These are phyloP conservation scores for Castanopsis chinensis DNA, from an alignment of 306 rosid species.

Conservation along the genomic window DNA sequence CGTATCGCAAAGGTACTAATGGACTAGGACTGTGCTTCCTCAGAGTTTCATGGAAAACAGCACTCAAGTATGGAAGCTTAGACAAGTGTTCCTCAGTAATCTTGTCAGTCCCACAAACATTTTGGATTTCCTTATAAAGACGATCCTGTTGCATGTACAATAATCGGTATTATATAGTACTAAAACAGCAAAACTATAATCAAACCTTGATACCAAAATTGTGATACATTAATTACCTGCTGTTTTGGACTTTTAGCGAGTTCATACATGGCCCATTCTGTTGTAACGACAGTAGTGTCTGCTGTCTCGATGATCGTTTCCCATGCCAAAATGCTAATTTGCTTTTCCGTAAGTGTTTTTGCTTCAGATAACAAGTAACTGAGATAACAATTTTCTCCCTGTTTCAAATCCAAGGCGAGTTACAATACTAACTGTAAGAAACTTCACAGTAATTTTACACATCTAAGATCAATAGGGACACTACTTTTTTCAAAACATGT, in stretches of 20 bases:
- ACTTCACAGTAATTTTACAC: background rate
- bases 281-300: conserved; percentile 72
- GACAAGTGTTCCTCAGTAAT: conserved; percentile 60
- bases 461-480: background rate
- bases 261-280: conserved; percentile 96
- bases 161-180: background rate
- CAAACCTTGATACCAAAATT: too few species aligned
- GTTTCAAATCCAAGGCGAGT: conserved; percentile 18
- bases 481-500: too few species aligned
- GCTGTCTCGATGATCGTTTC: conserved; percentile 80
- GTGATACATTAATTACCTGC: conserved; percentile 50
- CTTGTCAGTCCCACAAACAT: conserved; percentile 53
- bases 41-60: conserved; percentile 86
- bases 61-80: conserved; percentile 63
- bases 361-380: conserved; percentile 66
- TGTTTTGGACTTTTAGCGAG: conserved; percentile 60
- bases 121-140: conserved; percentile 48
- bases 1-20: conserved; percentile 64
- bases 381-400: conserved; percentile 63
- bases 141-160: conserved; percentile 42
- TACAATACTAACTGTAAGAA: background rate
- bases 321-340: conserved; percentile 70
- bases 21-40: conserved; percentile 82
- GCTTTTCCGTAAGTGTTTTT: conserved; percentile 55
- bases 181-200: background rate